A percentile compares a stretch with the other conserved stretches of the same genome.
Evolutionary conservation across 805 yeast genomes (phyloP).

Genomic region (Saccharomyces eubayanus): DNA sequence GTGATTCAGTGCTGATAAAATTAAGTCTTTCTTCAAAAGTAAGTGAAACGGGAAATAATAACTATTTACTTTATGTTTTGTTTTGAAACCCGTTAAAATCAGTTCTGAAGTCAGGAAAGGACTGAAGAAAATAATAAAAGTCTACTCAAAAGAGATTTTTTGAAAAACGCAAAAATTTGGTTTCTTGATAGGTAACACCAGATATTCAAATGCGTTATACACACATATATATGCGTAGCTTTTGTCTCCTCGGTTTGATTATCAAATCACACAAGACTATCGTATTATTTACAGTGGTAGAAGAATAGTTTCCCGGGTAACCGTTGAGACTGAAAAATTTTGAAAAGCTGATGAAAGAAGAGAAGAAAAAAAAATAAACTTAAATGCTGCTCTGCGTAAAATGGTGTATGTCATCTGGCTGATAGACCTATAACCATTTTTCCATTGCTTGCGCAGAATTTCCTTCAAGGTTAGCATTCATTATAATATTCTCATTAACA

Average conservation of each 20-base stretch:
- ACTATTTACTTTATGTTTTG: too few relatives aligned
- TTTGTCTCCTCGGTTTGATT: background rate
- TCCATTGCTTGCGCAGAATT: background rate
- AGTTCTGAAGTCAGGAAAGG: too few relatives aligned
- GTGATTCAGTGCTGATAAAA: too few relatives aligned
- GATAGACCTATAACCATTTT: background rate
- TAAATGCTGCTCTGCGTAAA: background rate
- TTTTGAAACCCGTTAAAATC: too few relatives aligned
- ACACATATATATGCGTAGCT: background rate
- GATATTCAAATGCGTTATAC: background rate
- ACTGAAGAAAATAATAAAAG: background rate
- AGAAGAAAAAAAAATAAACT: background rate
- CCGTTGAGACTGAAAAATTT: background rate
- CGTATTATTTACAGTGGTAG: background rate
- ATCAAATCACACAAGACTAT: background rate
- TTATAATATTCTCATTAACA: background rate
- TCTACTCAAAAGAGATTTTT: background rate
- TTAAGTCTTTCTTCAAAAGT: background rate
- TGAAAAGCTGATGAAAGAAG: background rate
- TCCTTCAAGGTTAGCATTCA: background rate
- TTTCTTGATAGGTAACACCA: background rate
- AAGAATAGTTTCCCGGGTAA: background rate
- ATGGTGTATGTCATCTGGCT: background rate
- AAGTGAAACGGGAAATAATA: too few relatives aligned
- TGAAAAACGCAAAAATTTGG: too few relatives aligned